Evolutionary conservation across 352 stramenopile genomes (phyloP).

Genomic region (Phytophthora capsici): DNA sequence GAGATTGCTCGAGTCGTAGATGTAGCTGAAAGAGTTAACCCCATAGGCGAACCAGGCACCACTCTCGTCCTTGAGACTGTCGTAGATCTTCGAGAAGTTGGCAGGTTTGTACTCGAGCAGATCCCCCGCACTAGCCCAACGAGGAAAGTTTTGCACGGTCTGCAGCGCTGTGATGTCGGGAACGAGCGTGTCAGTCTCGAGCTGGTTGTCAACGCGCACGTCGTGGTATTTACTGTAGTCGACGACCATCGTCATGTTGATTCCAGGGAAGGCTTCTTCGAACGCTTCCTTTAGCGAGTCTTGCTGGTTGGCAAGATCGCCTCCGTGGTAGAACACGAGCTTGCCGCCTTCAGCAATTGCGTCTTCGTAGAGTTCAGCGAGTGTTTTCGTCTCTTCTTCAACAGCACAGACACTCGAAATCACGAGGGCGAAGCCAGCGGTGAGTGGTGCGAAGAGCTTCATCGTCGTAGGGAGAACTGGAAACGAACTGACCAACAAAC

Average conservation of each 20-base stretch:
- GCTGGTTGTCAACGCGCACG: constrained; percentile 65
- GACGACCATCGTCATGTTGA: constrained; percentile 61
- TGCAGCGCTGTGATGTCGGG: constrained; percentile 50
- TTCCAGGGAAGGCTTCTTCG: constrained; percentile 32
- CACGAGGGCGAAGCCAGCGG: constrained; percentile 2
- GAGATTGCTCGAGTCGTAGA: constrained; percentile 37
- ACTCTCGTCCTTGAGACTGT: constrained; percentile 30
- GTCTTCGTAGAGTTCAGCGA: constrained; percentile 53
- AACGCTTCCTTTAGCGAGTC: constrained; percentile 11
- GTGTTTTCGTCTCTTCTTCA: constrained; percentile 50
- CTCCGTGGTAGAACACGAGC: constrained; percentile 50
- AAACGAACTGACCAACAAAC: no score
- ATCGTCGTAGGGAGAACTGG: not conserved
- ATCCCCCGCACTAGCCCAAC: constrained; percentile 42
- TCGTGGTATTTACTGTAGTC: constrained; percentile 69
- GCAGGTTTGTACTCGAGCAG: constrained; percentile 54
- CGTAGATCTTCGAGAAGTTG: constrained; percentile 57
- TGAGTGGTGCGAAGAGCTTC: constrained; percentile 22
- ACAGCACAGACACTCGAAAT: constrained; percentile 1
- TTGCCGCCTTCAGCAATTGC: constrained; percentile 55
- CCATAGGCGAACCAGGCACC: constrained; percentile 48
- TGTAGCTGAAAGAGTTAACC: constrained; percentile 42
- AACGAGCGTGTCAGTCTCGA: constrained; percentile 52
- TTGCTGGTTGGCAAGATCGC: constrained; percentile 39
- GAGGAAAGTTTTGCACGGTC: constrained; percentile 55